Base-by-base conservation (phyloP, 768 basidiomycete genomes). In the Lanmaoa pseudosensibilis region DNA sequence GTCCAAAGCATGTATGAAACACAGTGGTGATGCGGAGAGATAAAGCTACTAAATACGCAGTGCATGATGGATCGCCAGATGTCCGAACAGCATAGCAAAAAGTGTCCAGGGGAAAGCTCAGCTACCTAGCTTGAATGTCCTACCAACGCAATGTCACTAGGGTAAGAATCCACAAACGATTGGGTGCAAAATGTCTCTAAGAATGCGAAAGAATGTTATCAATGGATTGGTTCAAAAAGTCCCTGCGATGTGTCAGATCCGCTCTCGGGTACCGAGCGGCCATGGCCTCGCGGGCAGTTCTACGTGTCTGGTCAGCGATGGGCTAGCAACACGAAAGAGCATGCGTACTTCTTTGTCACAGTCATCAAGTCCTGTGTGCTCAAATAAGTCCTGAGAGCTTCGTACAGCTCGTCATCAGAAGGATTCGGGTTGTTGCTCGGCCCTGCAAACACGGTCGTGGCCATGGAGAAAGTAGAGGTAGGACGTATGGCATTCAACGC, bases 301-400 rank as follows among this genome's bases (percentile, higher is more conserved):
- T 83, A 50, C 5, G 32, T 0, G 11, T 13, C 9, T n/a, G 57
- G 43, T 58, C 53, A 65, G 63, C 44, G 19, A 52, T 0, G 13
- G 10, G 9, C 30, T n/a, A 32, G 54, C 19, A 21, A 45, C 9
- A 39, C n/a, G 11, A 40, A 51, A 27, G 44, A 43, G 13, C 2
- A 48, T 2, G 3, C 83, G 65, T 61, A 86, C 81, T 83, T 85
- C 76, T 85, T 85, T 59, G 83, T 85, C 45, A 88, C 84, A n/a
- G 78, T 79, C 86, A 88, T 86, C 60, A 87, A 67, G 67, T 89
- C 85, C 63, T 87, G 84, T 23, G 82, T 81, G 50, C 84, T 81
- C 54, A 89, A 64, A 64, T 84, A 86, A 23, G 76, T 75, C 50
- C 82, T 76, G 18, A 88, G 70, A 18, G 82, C 79, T 16, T 69